Base-by-base conservation (phyloP, 441 rosid species). In the Biscutella auriculata region DNA sequence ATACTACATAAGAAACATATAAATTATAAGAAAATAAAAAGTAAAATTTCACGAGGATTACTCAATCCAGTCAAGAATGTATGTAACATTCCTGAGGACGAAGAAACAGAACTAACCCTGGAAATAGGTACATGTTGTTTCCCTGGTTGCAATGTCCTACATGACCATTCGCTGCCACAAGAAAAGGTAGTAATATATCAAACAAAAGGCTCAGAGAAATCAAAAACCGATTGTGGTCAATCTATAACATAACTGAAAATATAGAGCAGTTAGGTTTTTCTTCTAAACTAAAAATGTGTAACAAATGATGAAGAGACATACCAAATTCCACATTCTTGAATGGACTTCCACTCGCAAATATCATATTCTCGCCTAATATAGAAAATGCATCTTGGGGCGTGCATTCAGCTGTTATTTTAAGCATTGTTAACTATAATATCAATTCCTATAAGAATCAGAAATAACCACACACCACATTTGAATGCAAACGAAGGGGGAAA, bases 271-370 rank as follows among this genome's bases (percentile, higher is more conserved):
- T 50, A 25, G 25, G n/a, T n/a, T n/a, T n/a, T n/a, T n/a, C n/a
- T n/a, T n/a, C n/a, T n/a, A n/a, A n/a, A n/a, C n/a, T n/a, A n/a
- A n/a, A n/a, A n/a, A n/a, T n/a, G n/a, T n/a, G n/a, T n/a, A n/a
- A n/a, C n/a, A n/a, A n/a, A n/a, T n/a, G n/a, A n/a, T n/a, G n/a
- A n/a, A n/a, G n/a, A 51, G 51, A 68, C 81, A 32, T 81, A 89
- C 99, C 99, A 45, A 93, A 79, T 73, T 89, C 88, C 33, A 93
- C 94, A 54, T 93, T 77, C 32, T 79, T 64, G 71, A 89, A 93
- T 49, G 99, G 99, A 68, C 99, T 93, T 77, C 99, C 97, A 72
- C 99, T 89, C 19, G 96, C 96, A 74, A 89, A 93, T 64, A 93
- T 85, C 56, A 84, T 76, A 69, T 80, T 89, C 65, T 93, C 99